Percentiles rank a stretch among this genome's conserved stretches.
These are phyloP conservation scores for Cerrena zonata DNA, from an alignment of 1,284 basidiomycete genomes.

Conservation along the genomic window DNA sequence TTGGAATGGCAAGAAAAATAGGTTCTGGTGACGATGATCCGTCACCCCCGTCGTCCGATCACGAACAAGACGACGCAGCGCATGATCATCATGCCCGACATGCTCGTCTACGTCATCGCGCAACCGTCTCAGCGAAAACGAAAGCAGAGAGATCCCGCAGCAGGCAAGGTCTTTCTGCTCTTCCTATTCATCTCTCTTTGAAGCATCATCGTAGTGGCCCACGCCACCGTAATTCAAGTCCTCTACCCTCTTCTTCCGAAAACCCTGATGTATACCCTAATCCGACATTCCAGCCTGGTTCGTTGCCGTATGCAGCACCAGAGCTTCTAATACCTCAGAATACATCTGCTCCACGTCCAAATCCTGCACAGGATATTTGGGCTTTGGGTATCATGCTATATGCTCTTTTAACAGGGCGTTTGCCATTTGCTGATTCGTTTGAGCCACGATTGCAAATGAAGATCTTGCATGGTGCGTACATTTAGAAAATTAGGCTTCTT, in stretches of 20 bases:
- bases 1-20: constrained; percentile 71
- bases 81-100: constrained; percentile 17
- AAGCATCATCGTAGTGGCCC: constrained; percentile 33
- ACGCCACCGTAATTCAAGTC: constrained; percentile 58
- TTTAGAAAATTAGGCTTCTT: neutral
- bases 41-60: constrained; percentile 1
- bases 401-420: constrained; percentile 69
- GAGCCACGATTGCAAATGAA: constrained; percentile 88
- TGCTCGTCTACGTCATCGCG: constrained; percentile 8
- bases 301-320: constrained; percentile 85
- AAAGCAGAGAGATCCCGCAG: constrained; percentile 17
- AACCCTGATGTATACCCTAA: constrained; percentile 22
- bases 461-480: constrained; percentile 70
- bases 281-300: constrained; percentile 68
- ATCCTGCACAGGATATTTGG: constrained; percentile 88
- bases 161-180: constrained; percentile 15
- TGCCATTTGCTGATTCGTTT: constrained; percentile 83
- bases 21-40: constrained; percentile 39
- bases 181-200: constrained; percentile 32
- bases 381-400: constrained; percentile 85
- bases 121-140: constrained; percentile 4
- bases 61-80: constrained; percentile 4
- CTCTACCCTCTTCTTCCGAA: constrained; percentile 33
- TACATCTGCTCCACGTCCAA: constrained; percentile 28
- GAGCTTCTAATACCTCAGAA: constrained; percentile 54